phyloP scores from a whole-genome alignment of 192 early-diverging fungal species.

The Backusella parvicylindrica region DNA sequence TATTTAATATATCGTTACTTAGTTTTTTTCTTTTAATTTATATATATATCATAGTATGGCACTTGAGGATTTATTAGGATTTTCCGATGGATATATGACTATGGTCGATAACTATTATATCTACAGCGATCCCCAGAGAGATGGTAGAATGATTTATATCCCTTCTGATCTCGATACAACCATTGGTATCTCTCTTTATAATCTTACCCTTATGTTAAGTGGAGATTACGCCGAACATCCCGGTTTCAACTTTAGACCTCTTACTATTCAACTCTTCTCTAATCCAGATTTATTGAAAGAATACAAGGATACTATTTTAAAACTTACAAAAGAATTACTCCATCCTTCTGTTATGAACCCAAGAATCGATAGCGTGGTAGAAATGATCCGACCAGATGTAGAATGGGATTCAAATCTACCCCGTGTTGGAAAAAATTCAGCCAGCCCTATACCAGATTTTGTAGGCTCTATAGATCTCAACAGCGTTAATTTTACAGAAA shows the following conservation, averaged over 20 bases:
- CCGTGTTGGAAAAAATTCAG: not conserved
- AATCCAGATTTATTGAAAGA: not conserved
- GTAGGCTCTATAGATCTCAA: too few species aligned
- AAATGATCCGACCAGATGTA: conserved; percentile 8
- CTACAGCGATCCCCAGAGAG: not conserved
- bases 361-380: conserved; percentile 1
- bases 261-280: not conserved
- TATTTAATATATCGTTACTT: too few species aligned
- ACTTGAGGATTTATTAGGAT: not conserved
- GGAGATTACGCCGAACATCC: conserved; percentile 7
- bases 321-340: not conserved
- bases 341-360: not conserved
- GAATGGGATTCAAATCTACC: not conserved
- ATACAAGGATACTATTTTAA: not conserved
- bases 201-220: not conserved
- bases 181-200: not conserved
- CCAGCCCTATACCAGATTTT: not conserved
- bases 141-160: not conserved
- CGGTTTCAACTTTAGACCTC: not conserved
- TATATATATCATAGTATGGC: conserved; percentile 3
- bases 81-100: conserved; percentile 1
- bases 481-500: not conserved
- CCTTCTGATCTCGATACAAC: conserved; percentile 1
- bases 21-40: not conserved
- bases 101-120: not conserved